Conservation (phyloP, 495 filamentous ascomycete species). For the Recurvomyces mirabilis region DNA sequence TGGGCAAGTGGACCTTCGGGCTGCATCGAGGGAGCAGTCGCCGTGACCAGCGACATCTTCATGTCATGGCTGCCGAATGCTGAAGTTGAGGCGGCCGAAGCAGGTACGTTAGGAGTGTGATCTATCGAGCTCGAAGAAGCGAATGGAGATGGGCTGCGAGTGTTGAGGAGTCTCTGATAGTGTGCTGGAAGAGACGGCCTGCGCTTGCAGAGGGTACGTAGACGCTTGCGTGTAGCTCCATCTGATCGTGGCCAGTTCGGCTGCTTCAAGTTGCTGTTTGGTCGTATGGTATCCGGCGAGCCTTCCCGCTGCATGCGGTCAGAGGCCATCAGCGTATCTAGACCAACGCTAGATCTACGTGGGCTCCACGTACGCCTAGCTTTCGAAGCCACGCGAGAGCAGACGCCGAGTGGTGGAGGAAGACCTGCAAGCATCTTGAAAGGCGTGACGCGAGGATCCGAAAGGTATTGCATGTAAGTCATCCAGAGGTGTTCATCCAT, state of each 20-base stretch:
- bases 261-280: constrained; percentile 29
- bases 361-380: constrained; percentile 72
- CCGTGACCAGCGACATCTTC: constrained; percentile 70
- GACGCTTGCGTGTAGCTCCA: constrained; percentile 62
- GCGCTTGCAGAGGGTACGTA: constrained; percentile 72
- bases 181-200: constrained; percentile 58
- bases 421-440: constrained; percentile 81
- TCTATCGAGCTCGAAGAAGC: constrained; percentile 32
- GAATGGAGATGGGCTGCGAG: constrained; percentile 64
- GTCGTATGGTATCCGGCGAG: constrained; percentile 34
- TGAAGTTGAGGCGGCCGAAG: no score
- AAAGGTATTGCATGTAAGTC: constrained; percentile 74
- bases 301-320: constrained; percentile 22
- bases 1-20: constrained; percentile 58
- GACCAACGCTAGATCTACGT: constrained; percentile 6
- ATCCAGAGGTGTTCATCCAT: constrained; percentile 94
- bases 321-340: constrained; percentile 14
- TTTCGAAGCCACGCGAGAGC: constrained; percentile 74
- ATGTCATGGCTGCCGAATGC: constrained; percentile 64
- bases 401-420: constrained; percentile 81
- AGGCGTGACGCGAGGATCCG: constrained; percentile 85
- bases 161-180: constrained; percentile 59
- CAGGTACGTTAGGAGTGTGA: constrained; percentile 26
- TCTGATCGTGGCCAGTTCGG: constrained; percentile 71
- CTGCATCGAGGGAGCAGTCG: constrained; percentile 70